Base-by-base conservation (phyloP, 139 green algal species). In the Spirogloea muscicola region DNA sequence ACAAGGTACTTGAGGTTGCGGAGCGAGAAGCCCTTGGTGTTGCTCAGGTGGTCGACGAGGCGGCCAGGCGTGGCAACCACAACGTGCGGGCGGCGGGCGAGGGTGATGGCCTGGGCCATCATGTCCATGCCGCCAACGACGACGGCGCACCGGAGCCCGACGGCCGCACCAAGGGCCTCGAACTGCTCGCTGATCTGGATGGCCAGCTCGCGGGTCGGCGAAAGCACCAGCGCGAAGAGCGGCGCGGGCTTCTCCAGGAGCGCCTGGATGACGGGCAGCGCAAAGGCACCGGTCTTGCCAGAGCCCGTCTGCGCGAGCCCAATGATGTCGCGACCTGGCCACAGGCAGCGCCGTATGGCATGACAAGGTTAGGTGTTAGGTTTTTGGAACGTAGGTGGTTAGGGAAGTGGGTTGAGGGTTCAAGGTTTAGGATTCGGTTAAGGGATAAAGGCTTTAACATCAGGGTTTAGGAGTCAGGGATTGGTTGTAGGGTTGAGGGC, bases 241-340 rank as follows among this genome's bases (percentile, higher is more conserved):
- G 89, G 85, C 77, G 93, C 88, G 2, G 91, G 92, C 75, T 91
- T 93, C 67, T 96, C 89, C 71, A 98, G 80, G 10, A 98, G 86
- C 3, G 76, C 76, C 79, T 98, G 90, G 33, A 98, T 85, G 70
- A 98, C 96, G 63, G 94, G 94, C 37, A 98, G 73, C 27, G 90
- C 90, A 81, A 98, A 98, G 29, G 94, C 94, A 25, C 90, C 94
- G 7, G 95, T 99, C 84, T 99, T 99, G 31, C 95, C 95, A 9
- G 84, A 93, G 7, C 95, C 95, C 10, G 95, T 99, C 80, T 99
- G 95, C 44, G 95, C 95, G 27, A 99, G 87, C 2, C 92, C 95
- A 69, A 99, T 97, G 25, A 99, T 87, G 75, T 99, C 95, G 42
- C 68, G 38, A 18, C 75, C 75, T 78, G 49, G n/a, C n/a, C 29